A percentile compares a stretch with the other conserved stretches of the same genome.
Conservation (phyloP, 352 stramenopile genomes). For the Globisporangium solare region DNA sequence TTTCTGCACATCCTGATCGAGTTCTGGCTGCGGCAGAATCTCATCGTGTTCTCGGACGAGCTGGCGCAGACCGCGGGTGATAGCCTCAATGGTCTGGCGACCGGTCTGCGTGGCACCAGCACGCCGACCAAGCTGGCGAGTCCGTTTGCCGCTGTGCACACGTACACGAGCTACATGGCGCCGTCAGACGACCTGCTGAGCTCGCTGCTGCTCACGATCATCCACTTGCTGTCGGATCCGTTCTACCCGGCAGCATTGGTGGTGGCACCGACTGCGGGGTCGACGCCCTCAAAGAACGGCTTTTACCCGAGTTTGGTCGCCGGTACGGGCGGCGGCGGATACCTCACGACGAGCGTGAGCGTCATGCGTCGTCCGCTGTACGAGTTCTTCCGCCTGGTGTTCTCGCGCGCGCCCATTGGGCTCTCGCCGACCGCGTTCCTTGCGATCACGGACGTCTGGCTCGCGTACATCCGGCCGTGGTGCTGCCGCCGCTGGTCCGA, state of each 20-base stretch:
- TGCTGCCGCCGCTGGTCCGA: slow-evolving; percentile 60
- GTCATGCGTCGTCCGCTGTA: slow-evolving; percentile 74
- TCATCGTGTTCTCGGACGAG: slow-evolving; percentile 81
- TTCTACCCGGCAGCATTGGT: slow-evolving; percentile 59
- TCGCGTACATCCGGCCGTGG: slow-evolving; percentile 86
- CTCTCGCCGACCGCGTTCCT: slow-evolving; percentile 77
- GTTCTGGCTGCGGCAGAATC: slow-evolving; percentile 87
- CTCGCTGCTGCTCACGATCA: slow-evolving; percentile 76
- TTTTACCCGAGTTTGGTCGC: slow-evolving; percentile 23
- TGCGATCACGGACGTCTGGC: slow-evolving; percentile 81
- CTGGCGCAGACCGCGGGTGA: slow-evolving; percentile 15
- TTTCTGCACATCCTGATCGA: slow-evolving; percentile 86
- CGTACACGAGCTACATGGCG: slow-evolving; percentile 79
- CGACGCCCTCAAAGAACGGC: slow-evolving; percentile 8
- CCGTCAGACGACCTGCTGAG: slow-evolving; percentile 80
- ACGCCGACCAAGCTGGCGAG: slow-evolving; percentile 37
- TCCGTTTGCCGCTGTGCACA: slow-evolving; percentile 73
- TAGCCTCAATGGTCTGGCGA: slow-evolving; percentile 7
- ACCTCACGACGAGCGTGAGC: slow-evolving; percentile 68
- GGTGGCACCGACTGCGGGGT: slow-evolving; percentile 19
- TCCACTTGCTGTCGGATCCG: slow-evolving; percentile 76
- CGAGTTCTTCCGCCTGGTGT: slow-evolving; percentile 80
- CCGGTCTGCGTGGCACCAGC: slow-evolving; percentile 1
- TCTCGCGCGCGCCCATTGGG: slow-evolving; percentile 73
- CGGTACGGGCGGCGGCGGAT: slow-evolving; percentile 39